A percentile compares a stretch with the other conserved stretches of the same genome.
Evolutionary conservation across 768 basidiomycete species (phyloP).

Genomic region (Suillus placidus): DNA sequence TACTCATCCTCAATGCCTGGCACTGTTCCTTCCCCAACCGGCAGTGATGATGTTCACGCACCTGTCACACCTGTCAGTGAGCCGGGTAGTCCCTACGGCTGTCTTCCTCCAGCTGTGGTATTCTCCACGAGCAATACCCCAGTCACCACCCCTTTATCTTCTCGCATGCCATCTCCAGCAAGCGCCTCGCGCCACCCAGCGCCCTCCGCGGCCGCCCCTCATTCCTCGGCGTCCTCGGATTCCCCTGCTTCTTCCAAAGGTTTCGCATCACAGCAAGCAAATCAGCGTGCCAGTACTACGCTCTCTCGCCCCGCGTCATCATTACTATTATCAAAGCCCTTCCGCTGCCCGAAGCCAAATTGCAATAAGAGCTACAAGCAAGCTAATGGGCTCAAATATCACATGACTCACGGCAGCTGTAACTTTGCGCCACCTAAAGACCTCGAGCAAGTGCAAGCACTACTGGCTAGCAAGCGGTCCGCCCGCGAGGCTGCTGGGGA

Average conservation of each 20-base stretch:
- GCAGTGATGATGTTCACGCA: conserved; percentile 30
- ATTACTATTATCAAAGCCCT: conserved; percentile 79
- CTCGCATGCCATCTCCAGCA: conserved; percentile 42
- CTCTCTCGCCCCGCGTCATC: conserved; percentile 57
- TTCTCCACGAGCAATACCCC: conserved; percentile 54
- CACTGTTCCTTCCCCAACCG: conserved; percentile 40
- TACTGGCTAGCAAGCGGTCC: conserved; percentile 55
- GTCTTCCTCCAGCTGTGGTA: conserved; percentile 68
- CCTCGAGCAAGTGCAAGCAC: conserved; percentile 71
- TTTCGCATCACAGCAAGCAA: conserved; percentile 28
- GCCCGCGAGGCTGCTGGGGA: conserved; percentile 45
- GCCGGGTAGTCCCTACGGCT: conserved; percentile 40
- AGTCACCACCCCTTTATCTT: conserved; percentile 49
- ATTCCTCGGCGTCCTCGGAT: conserved; percentile 29
- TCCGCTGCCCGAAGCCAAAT: conserved; percentile 91
- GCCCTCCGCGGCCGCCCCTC: conserved; percentile 16
- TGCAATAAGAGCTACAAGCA: conserved; percentile 98
- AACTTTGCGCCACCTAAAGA: conserved; percentile 92
- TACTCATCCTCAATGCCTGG: conserved; percentile 67
- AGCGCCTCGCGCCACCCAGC: conserved; percentile 24
- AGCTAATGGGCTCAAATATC: conserved; percentile 93
- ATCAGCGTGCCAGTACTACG: conserved; percentile 45
- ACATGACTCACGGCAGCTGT: conserved; percentile 90
- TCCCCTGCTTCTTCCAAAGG: conserved; percentile 27
- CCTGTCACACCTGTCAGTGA: conserved; percentile 34